A percentile compares a stretch with the other conserved stretches of the same genome.
These are phyloP conservation scores for Populus tremula DNA, from an alignment of 345 rosid species.

Conservation along the genomic window DNA sequence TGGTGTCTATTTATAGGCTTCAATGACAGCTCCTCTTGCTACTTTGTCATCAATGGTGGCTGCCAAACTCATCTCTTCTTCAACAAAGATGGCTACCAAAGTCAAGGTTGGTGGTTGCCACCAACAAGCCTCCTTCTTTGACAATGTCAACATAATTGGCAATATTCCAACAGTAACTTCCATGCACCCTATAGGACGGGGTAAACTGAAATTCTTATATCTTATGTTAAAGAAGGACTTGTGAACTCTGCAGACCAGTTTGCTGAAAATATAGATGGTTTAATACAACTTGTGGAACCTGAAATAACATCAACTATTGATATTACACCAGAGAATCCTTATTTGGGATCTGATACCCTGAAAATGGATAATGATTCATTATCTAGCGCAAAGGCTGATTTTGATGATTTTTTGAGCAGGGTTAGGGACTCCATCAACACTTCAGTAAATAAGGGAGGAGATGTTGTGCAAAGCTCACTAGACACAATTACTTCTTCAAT, in stretches of 20 bases:
- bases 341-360: slow-evolving; percentile 34
- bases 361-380: slow-evolving; percentile 37
- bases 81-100: too few relatives aligned
- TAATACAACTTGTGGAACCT: slow-evolving; percentile 36
- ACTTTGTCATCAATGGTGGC: too few relatives aligned
- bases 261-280: slow-evolving; percentile 32
- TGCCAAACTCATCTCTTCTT: too few relatives aligned
- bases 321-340: slow-evolving; percentile 35
- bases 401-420: too few relatives aligned
- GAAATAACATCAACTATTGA: slow-evolving; percentile 37
- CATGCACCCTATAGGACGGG: slow-evolving; percentile 15
- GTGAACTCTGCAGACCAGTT: slow-evolving; percentile 33
- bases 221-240: slow-evolving; percentile 37
- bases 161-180: too few relatives aligned
- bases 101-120: too few relatives aligned
- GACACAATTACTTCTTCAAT: slow-evolving; percentile 54
- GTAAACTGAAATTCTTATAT: slow-evolving; percentile 40
- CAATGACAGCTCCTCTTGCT: too few relatives aligned
- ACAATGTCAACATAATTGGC: too few relatives aligned
- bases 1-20: too few relatives aligned
- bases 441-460: slow-evolving; percentile 33
- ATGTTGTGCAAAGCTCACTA: slow-evolving; percentile 49
- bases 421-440: too few relatives aligned
- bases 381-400: slow-evolving; percentile 31
- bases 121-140: too few relatives aligned